These are phyloP conservation scores for Nitzschia inconspicua DNA, from an alignment of 108 stramenopile species.

Conservation along the genomic window DNA sequence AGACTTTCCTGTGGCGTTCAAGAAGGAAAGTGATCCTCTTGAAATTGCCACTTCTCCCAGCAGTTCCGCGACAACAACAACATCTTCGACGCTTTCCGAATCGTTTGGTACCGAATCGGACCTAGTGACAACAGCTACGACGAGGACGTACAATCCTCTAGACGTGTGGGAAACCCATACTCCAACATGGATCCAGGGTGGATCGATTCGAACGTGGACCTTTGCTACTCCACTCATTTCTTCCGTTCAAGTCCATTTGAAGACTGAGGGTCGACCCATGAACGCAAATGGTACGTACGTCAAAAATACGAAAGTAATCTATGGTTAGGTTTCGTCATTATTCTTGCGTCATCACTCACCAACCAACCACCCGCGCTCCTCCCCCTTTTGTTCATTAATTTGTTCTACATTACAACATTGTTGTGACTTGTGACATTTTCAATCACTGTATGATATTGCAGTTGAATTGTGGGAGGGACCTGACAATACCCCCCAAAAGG, in stretches of 20 bases:
- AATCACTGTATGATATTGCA: not conserved
- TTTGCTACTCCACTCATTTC: slow-evolving; percentile 8
- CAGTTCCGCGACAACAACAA: no score
- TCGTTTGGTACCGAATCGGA: no score
- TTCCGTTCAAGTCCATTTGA: slow-evolving; percentile 40
- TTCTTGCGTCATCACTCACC: not conserved
- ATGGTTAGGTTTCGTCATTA: not conserved
- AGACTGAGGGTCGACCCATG: slow-evolving; percentile 68
- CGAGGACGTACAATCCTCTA: no score
- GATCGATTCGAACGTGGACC: slow-evolving; percentile 19
- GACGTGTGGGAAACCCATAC: slow-evolving; percentile 1
- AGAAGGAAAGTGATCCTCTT: no score
- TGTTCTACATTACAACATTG: not conserved
- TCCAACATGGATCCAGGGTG: slow-evolving; percentile 10
- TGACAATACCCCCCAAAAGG: slow-evolving; percentile 64
- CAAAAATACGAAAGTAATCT: no score
- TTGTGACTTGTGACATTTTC: not conserved
- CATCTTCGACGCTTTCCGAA: no score
- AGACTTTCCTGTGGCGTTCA: no score
- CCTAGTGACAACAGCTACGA: no score
- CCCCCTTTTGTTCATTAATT: not conserved
- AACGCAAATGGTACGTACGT: slow-evolving; percentile 35
- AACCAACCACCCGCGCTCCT: no score
- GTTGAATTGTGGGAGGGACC: slow-evolving; percentile 74
- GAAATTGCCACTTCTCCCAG: no score